Evolutionary conservation across 192 early-diverging fungal species (phyloP).

Genomic region (Dissophora ornata): DNA sequence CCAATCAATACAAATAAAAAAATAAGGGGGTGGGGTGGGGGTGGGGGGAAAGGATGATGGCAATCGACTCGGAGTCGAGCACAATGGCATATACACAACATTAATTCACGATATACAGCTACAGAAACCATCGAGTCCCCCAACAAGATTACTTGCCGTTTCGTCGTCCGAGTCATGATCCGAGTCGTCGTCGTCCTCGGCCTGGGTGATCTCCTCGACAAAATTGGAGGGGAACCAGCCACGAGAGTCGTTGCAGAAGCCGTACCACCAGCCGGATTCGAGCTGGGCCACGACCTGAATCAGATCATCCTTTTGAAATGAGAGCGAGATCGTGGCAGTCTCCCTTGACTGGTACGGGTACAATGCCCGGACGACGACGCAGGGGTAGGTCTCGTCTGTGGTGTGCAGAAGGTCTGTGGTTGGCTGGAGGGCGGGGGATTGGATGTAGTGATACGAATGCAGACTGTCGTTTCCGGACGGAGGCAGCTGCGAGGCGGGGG

Average conservation of each 20-base stretch:
- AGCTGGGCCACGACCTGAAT: conserved; percentile 92
- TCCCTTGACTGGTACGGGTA: conserved; percentile 87
- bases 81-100: too few relatives aligned
- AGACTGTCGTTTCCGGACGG: too few relatives aligned
- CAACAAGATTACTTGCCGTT: conserved; percentile 16
- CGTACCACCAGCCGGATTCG: conserved; percentile 98
- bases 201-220: conserved; percentile 61
- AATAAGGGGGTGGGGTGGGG: neutral
- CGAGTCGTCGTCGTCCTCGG: conserved; percentile 20
- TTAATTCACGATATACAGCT: too few relatives aligned
- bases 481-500: too few relatives aligned
- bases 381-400: conserved; percentile 56
- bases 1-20: too few relatives aligned
- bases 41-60: neutral
- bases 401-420: conserved; percentile 51
- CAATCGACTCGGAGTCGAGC: too few relatives aligned
- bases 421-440: neutral
- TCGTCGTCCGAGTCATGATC: conserved; percentile 11
- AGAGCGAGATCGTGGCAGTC: conserved; percentile 69
- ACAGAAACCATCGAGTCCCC: neutral
- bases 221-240: conserved; percentile 95
- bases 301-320: conserved; percentile 84
- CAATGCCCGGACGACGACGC: conserved; percentile 66
- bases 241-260: conserved; percentile 76
- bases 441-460: too few relatives aligned